Base-by-base conservation (phyloP, 1,139 yeast genomes). In the Meyerozyma smithsonii region DNA sequence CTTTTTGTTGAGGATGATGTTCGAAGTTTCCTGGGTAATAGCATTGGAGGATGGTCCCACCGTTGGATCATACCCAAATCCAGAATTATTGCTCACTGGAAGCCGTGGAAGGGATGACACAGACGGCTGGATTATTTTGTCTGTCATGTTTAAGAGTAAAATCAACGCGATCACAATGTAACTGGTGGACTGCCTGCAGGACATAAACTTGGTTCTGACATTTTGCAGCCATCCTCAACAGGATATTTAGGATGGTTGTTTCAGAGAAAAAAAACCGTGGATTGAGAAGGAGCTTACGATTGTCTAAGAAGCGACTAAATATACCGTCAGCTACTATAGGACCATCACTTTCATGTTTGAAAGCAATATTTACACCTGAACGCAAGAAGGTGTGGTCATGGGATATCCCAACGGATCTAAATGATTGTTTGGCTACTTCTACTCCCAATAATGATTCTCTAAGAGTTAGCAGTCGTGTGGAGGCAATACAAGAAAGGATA, bases 1-100 rank as follows among this genome's bases (percentile, higher is more conserved):
- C 39, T 58, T 58, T 45, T 66, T 69, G 46, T 58, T 66, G 37
- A 69, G 46, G 16, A 71, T 49, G 11, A 67, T 47, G 38, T 50
- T 54, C 8, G 72, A 62, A 4, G 70, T 55, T 36, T 69, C 74
- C 30, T 48, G 58, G 3, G 62, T 64, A 33, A 71, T 67, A 36
- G 61, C 57, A 42, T 70, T 71, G 32, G 74, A 67, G 5, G 58
- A 44, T 2, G 74, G 64, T 2, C 77, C 77, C 1, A 66, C 52
- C 1, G 73, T 56, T 1, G 77, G 76, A 46, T 70, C 68, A 46
- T 70, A 71, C 2, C 77, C 77, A 45, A 70, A 69, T 7, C 73
- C 75, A 3, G 57, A 45, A 39, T 54, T 59, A 15, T 64, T 55
- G 4, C 53, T 49, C 40, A 67, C 74, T 8, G 61, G 50, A 4